Percentiles rank a stretch among this genome's conserved stretches.
Conservation (phyloP, 805 yeast genomes). For the Yarrowia sp. region DNA sequence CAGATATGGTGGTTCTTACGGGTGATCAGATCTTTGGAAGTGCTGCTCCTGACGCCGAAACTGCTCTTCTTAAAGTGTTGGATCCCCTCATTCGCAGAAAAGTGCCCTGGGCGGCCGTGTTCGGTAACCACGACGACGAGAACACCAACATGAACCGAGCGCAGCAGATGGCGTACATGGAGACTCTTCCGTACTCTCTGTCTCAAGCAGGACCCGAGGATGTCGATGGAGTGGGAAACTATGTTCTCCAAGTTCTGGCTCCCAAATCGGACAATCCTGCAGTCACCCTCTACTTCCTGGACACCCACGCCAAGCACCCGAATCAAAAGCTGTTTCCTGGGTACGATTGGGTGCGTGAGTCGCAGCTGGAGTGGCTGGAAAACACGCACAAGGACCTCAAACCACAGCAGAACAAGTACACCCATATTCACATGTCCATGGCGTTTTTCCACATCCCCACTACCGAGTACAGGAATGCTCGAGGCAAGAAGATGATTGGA, state of each 20-base stretch:
- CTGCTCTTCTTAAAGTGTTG: conserved; percentile 79
- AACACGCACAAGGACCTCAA: conserved; percentile 49
- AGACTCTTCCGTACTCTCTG: conserved; percentile 70
- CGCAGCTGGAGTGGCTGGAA: conserved; percentile 67
- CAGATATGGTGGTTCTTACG: conserved; percentile 83
- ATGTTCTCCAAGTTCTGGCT: conserved; percentile 61
- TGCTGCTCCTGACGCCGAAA: conserved; percentile 77
- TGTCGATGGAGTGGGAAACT: conserved; percentile 86
- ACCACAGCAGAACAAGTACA: conserved; percentile 49
- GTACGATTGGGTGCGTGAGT: conserved; percentile 83
- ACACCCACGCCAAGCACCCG: conserved; percentile 78
- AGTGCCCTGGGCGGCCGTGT: conserved; percentile 83
- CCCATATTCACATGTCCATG: conserved; percentile 66
- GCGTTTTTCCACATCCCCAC: conserved; percentile 95
- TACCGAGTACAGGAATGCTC: conserved; percentile 73
- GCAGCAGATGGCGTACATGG: conserved; percentile 64
- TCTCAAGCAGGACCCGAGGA: conserved; percentile 68
- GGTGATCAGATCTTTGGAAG: conserved; percentile 94
- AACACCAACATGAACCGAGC: conserved; percentile 64
- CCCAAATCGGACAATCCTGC: conserved; percentile 53
- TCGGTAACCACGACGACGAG: conserved; percentile 97
- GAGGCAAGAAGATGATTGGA: conserved; percentile 60
- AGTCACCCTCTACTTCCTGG: conserved; percentile 74
- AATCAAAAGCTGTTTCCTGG: conserved; percentile 61
- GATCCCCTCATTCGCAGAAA: conserved; percentile 68